Percentiles rank a stretch among this genome's conserved stretches.
These are phyloP conservation scores for Coemansia sp. DNA, from an alignment of 192 early-diverging fungal species.

Conservation along the genomic window DNA sequence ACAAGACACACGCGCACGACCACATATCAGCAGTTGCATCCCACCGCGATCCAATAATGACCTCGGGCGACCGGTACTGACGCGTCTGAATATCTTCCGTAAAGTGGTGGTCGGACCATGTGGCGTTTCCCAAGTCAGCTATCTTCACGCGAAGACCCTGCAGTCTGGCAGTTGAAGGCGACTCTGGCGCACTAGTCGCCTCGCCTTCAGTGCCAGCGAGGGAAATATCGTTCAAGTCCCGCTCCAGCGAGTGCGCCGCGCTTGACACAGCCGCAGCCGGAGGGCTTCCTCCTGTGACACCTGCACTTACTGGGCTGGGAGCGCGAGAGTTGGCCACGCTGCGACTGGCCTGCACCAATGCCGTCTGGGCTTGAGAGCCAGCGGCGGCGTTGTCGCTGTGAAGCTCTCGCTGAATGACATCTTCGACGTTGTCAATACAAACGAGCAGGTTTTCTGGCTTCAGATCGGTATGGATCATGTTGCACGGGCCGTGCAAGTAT, in stretches of 20 bases:
- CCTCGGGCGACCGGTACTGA: slow-evolving; percentile 96
- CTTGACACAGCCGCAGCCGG: not conserved
- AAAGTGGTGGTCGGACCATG: slow-evolving; percentile 95
- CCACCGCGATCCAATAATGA: slow-evolving; percentile 88
- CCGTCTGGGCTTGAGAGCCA: not conserved
- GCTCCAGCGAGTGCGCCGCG: slow-evolving; percentile 57
- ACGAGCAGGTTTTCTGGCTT: slow-evolving; percentile 98
- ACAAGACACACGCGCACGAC: slow-evolving; percentile 93
- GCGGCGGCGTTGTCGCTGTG: slow-evolving; percentile 20
- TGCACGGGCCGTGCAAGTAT: slow-evolving; percentile 92
- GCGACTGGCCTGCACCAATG: slow-evolving; percentile 50
- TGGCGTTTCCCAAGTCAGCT: slow-evolving; percentile 95
- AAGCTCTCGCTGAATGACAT: slow-evolving; percentile 64
- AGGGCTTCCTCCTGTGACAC: not conserved
- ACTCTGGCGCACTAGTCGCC: slow-evolving; percentile 14
- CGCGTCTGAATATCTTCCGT: slow-evolving; percentile 97
- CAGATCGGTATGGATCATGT: slow-evolving; percentile 97
- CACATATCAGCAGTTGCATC: slow-evolving; percentile 88
- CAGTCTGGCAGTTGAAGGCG: slow-evolving; percentile 8
- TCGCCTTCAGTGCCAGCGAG: slow-evolving; percentile 52
- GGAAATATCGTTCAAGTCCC: slow-evolving; percentile 69
- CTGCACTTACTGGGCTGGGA: slow-evolving; percentile 34
- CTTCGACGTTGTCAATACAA: slow-evolving; percentile 86
- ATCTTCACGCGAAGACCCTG: slow-evolving; percentile 81
- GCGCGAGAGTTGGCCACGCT: slow-evolving; percentile 56